Base-by-base conservation (phyloP, 1,139 yeast genomes). In the Yamadazyma atlantica region DNA sequence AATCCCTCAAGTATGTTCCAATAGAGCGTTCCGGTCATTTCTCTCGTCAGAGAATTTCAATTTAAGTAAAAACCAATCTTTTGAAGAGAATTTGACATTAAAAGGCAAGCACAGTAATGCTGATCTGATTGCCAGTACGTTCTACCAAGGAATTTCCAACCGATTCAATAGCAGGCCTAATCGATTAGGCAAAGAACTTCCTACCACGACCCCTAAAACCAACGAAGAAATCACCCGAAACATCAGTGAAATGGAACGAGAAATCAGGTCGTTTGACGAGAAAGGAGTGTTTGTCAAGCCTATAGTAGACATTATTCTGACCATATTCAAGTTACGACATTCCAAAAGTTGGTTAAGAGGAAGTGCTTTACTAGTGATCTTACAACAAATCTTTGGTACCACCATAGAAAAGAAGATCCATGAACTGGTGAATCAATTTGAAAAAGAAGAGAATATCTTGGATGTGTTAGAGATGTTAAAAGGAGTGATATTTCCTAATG, bases 381-480 rank as follows among this genome's bases (percentile, higher is more conserved):
- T 89, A 31, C 97, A 89, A 57, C 96, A 88, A 57, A 59, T 90
- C 1, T 73, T 90, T 37, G 97, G 97, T 0, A 87, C 95, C 2
- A 85, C 97, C 0, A 82, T 89, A 40, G 97, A 90, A 54, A 81
- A 79, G 53, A 82, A 82, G 44, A 73, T 83, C 7, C 48, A 71
- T 71, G 57, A 70, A 50, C 50, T 66, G 54, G 42, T 57, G 57
- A 38, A 39, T n/a, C 58, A 54, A 34, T 26, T 66, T 3, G 50
- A 72, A 30, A 66, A 75, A 5, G 82, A 79, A 37, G 76, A 71
- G 18, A 71, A 66, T 21, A 54, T 85, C 1, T 60, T 75, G 4
- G 78, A 73, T 27, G 33, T 75, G 4, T 43, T 85, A 2, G 55
- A 57, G 1, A 37, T 53, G 29, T 46, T 82, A 2, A 76, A 75